Base-by-base conservation (phyloP, 805 yeast species). In the Starmera amethionina region DNA sequence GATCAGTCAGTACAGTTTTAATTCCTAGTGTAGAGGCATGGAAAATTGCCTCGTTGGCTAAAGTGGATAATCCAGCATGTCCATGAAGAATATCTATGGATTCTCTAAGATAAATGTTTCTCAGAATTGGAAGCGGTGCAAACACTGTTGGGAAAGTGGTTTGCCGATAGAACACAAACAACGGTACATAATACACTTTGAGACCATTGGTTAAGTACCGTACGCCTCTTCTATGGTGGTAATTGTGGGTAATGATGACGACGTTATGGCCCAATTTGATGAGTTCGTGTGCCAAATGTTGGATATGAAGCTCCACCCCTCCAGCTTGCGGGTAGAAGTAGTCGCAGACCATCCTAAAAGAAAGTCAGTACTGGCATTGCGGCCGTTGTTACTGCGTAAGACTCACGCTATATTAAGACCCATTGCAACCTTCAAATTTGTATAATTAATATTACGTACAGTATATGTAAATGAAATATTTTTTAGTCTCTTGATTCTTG, bases 281-380 rank as follows among this genome's bases (percentile, higher is more conserved):
- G 40, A 89, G 72, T 52, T 81, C 77, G 59, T 87, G 94, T 0
- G 97, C 80, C 19, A 93, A 62, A 58, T 93, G 97, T 59, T 86
- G 87, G 14, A 90, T 84, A 57, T 93, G 98, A 46, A 90, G 78
- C 59, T 93, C 99, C 2, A 93, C 95, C 9, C 99, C 99, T 4
- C 99, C 99, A 0, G 97, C 82, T 57, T 93, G 98, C 10, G 99
- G 99, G 62, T 84, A 93, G 74, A 93, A 93, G 68, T 88, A 93
- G 62, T 93, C 99, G 35, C 95, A 84, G 4, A 89, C 85, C 96
- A 93, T 89, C 8, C 73, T 70, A 40, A 56, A 52, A n/a, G 50
- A 55, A 35, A 40, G 30, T 27, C 40, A 18, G 27, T 16, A n/a
- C n/a, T n/a, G n/a, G n/a, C n/a, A n/a, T n/a, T n/a, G n/a, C n/a